Evolutionary conservation across 441 rosid genomes (phyloP), one percentile per base, ranked within the genome.

Genomic region (Breynia disticha): DNA sequence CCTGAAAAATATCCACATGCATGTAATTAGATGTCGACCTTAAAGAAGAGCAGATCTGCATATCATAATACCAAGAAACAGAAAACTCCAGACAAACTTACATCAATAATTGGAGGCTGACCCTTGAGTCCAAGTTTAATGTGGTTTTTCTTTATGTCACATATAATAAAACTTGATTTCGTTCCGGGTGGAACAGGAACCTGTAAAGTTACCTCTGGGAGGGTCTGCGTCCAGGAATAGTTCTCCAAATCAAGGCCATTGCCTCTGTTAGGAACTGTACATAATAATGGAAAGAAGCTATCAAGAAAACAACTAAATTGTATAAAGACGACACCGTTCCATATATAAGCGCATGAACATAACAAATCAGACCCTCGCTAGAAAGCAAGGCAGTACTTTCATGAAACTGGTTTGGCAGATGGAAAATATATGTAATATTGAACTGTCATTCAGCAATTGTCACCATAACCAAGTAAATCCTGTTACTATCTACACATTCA

Each of bases 121-220:
- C 88, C 95, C 82, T 88, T 88, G 70, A 93, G 79, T 64, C 96
- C 96, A 67, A 86, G 80, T 75, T 82, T 86, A 48, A 93, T 71
- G 61, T 73, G 93, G 53, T 86, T 89, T 68, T 82, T 93, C 85
- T 86, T 93, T 28, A 88, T 84, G 55, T 86, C 95, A 20, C 90
- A 89, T 2, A 66, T 74, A 50, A 93, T 79, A 56, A 70, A 72
- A 66, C 81, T 75, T 54, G 89, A 77, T 72, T 82, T 88, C 35
- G 97, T 91, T 19, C 98, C 98, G 54, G 45, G 42, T 54, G 97
- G 97, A 21, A 91, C 81, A 0, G 98, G 97, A 56, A 93, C 70
- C 60, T 63, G 81, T 28, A 93, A 60, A 7, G 72, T 78, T 16
- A 86, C 88, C 82, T 88, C 98, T 64, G 78, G 90, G 47, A 93